A percentile compares a stretch with the other conserved stretches of the same genome.
Evolutionary conservation across 2,329 filamentous ascomycete species (phyloP).

Genomic region (Cadophora sp.): DNA sequence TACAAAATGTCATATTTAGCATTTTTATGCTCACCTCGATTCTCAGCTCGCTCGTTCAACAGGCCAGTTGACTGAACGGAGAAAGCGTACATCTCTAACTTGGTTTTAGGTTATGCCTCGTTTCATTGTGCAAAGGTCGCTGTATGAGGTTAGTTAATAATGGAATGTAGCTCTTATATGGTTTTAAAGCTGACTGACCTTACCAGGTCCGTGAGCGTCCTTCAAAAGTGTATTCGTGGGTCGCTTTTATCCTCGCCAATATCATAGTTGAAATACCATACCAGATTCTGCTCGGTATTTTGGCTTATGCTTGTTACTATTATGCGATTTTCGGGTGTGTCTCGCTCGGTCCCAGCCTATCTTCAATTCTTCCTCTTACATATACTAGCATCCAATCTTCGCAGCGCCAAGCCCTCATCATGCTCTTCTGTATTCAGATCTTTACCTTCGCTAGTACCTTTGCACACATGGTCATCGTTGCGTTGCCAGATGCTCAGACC

Average conservation of each 20-base stretch:
- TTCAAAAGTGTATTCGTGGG: constrained; percentile 46
- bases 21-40: constrained; percentile 76
- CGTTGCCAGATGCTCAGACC: constrained; percentile 76
- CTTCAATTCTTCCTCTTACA: too few species aligned
- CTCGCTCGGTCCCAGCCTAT: too few species aligned
- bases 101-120: constrained; percentile 75
- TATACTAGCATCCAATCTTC: constrained; percentile 41
- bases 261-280: constrained; percentile 87
- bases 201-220: constrained; percentile 60
- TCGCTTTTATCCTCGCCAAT: constrained; percentile 43
- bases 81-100: too few species aligned
- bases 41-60: constrained; percentile 69
- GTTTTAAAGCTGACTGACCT: too few species aligned
- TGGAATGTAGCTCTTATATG: too few species aligned
- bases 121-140: constrained; percentile 73
- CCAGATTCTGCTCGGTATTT: constrained; percentile 75
- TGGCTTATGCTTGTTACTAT: constrained; percentile 85
- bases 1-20: constrained; percentile 75
- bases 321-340: constrained; percentile 78
- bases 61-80: too few species aligned
- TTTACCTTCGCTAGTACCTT: constrained; percentile 86
- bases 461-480: constrained; percentile 78
- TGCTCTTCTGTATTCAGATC: constrained; percentile 78
- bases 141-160: too few species aligned
- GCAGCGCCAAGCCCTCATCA: constrained; percentile 64